Conservation (phyloP, 331 rosid species). For the Quercus phellos region DNA sequence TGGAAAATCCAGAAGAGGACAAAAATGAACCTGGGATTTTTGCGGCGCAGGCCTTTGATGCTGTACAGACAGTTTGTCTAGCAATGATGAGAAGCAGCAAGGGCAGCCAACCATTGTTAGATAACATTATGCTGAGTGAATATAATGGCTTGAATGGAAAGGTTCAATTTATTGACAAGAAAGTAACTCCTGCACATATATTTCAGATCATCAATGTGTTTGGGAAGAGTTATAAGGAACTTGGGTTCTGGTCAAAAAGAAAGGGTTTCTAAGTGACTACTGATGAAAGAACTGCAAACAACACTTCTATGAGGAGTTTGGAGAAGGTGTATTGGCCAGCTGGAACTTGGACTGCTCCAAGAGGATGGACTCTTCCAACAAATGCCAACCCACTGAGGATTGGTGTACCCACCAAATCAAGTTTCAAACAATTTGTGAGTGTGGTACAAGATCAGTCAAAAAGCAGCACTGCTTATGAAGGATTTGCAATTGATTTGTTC, state of each 20-base stretch:
- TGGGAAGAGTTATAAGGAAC: constrained; percentile 38
- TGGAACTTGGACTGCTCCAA: constrained; percentile 17
- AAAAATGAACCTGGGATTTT: constrained; percentile 40
- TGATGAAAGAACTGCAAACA: not conserved
- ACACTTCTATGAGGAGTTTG: constrained; percentile 7
- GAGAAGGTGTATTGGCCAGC: constrained; percentile 27
- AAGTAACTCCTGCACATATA: constrained; percentile 9
- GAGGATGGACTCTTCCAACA: constrained; percentile 14
- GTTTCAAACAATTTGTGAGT: constrained; percentile 21
- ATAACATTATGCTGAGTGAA: constrained; percentile 6
- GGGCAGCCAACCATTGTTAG: constrained; percentile 11
- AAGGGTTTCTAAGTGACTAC: constrained; percentile 23
- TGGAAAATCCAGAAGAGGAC: constrained; percentile 27
- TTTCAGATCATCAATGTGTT: constrained; percentile 33
- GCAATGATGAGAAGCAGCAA: constrained; percentile 23
- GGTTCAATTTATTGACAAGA: constrained; percentile 18
- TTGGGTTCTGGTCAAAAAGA: constrained; percentile 39
- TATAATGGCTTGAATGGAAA: constrained; percentile 39
- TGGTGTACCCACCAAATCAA: constrained; percentile 26
- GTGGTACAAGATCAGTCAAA: not conserved
- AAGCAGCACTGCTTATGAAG: constrained; percentile 6
- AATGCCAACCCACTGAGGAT: constrained; percentile 20
- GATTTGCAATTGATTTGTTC: constrained; percentile 35
- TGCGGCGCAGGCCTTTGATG: constrained; percentile 47
- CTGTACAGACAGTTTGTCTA: constrained; percentile 27